Evolutionary conservation across 1,139 yeast genomes (phyloP).

Genomic region (Groenewaldozyma auringiensis): DNA sequence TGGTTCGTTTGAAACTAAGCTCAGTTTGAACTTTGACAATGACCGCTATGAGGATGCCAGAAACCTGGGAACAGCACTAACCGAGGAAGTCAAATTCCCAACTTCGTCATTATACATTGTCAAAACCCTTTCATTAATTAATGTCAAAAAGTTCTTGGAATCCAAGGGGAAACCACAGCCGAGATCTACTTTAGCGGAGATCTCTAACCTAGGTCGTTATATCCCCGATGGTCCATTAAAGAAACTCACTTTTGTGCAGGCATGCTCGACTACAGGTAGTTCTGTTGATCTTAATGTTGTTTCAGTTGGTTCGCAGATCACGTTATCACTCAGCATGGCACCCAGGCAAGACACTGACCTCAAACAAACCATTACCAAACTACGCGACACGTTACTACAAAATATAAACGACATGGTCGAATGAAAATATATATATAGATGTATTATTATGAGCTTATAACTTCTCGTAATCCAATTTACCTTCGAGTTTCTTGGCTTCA

Average conservation of each 20-base stretch:
- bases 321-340: neutral
- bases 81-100: slow-evolving; percentile 5
- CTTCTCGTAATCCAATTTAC: slow-evolving; percentile 89
- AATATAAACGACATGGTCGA: neutral
- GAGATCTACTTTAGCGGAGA: slow-evolving; percentile 15
- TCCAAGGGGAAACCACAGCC: slow-evolving; percentile 9
- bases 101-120: slow-evolving; percentile 8
- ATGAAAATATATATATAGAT: neutral
- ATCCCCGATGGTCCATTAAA: slow-evolving; percentile 1
- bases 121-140: slow-evolving; percentile 7
- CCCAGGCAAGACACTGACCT: neutral
- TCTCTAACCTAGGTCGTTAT: slow-evolving; percentile 20
- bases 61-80: slow-evolving; percentile 6
- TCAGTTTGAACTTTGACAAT: slow-evolving; percentile 3
- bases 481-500: slow-evolving; percentile 95
- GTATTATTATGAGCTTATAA: too few species aligned
- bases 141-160: slow-evolving; percentile 14
- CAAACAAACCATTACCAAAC: neutral
- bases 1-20: slow-evolving; percentile 8
- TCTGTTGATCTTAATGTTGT: slow-evolving; percentile 12
- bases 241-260: slow-evolving; percentile 12
- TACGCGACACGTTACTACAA: neutral
- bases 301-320: neutral
- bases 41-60: slow-evolving; percentile 11
- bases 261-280: slow-evolving; percentile 9